phyloP scores from a whole-genome alignment of 2,329 filamentous ascomycete genomes.

The Cladophialophora immunda region DNA sequence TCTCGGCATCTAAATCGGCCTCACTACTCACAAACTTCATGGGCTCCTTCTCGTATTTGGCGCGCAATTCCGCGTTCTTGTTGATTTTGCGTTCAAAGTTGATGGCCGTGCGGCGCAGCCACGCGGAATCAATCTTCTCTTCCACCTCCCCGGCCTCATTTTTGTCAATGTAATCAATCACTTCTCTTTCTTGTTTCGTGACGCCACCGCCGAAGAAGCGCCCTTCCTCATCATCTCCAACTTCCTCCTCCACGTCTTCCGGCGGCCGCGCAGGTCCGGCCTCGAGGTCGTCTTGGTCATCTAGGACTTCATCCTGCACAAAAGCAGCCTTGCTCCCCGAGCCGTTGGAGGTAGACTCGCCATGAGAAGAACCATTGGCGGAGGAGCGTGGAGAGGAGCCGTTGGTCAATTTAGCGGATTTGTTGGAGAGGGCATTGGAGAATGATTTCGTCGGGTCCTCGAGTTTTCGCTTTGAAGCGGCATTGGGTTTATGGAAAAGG shows the following conservation, averaged over 20 bases:
- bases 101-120: constrained; percentile 82
- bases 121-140: constrained; percentile 78
- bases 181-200: constrained; percentile 78
- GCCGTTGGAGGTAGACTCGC: constrained; percentile 18
- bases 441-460: constrained; percentile 39
- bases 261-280: constrained; percentile 65
- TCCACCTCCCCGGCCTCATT: constrained; percentile 62
- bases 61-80: constrained; percentile 88
- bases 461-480: constrained; percentile 39
- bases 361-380: constrained; percentile 23
- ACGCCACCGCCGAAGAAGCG: constrained; percentile 96
- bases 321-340: constrained; percentile 30
- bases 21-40: constrained; percentile 76
- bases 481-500: constrained; percentile 37
- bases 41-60: constrained; percentile 81
- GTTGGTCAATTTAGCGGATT: constrained; percentile 39
- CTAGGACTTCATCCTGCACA: constrained; percentile 41
- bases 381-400: constrained; percentile 37
- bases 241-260: constrained; percentile 63
- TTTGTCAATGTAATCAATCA: constrained; percentile 86
- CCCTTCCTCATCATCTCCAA: constrained; percentile 84
- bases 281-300: constrained; percentile 55
- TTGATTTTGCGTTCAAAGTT: constrained; percentile 90
- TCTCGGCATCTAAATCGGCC: constrained; percentile 86
- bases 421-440: constrained; percentile 37